Evolutionary conservation across 345 rosid genomes (phyloP), one percentile per base, ranked within the genome.

Genomic region (Boechera stricta): DNA sequence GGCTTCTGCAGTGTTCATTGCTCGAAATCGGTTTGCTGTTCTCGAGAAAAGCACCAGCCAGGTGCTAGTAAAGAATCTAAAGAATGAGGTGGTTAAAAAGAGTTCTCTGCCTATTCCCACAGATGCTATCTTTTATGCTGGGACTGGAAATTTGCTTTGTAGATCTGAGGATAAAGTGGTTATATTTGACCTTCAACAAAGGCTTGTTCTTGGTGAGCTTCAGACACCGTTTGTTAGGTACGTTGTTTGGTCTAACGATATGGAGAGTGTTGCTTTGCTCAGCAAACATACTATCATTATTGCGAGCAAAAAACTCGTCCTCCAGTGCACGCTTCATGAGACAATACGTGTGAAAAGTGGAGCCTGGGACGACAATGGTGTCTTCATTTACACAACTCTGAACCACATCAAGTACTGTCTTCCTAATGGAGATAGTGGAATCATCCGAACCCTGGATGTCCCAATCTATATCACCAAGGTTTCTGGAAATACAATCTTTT

Each of bases 281-380:
- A 95, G 99, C 81, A 95, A 95, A 75, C 96, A 95, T 72, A 89
- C 98, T 55, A 92, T 95, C 78, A 84, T 92, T 71, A 86, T 92
- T 60, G 92, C 97, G 49, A 89, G 81, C 87, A 92, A 92, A 83
- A 92, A 85, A 80, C 97, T 95, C 72, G 94, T 86, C 72, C 90
- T 88, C 73, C 90, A 89, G 75, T 90, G 98, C 83, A 89, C 91
- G 35, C 89, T 94, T 80, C 98, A 94, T 60, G 99, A 94, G 87
- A 92, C 97, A 42, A 92, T 90, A 54, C 96, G 97, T 64, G 92
- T 95, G 53, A 92, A 95, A 77, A 90, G 99, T 74, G 99, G 98
- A 78, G 96, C 94, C 9, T 95, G 99, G 98, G 99, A 95, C 71
- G 97, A 95, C 39, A 90, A 89, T 79, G 97, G 82, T 52, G 78